A percentile compares a stretch with the other conserved stretches of the same genome.
These are phyloP conservation scores for Cornus kousa DNA, from an alignment of 148 eudicot genomes.

Conservation along the genomic window DNA sequence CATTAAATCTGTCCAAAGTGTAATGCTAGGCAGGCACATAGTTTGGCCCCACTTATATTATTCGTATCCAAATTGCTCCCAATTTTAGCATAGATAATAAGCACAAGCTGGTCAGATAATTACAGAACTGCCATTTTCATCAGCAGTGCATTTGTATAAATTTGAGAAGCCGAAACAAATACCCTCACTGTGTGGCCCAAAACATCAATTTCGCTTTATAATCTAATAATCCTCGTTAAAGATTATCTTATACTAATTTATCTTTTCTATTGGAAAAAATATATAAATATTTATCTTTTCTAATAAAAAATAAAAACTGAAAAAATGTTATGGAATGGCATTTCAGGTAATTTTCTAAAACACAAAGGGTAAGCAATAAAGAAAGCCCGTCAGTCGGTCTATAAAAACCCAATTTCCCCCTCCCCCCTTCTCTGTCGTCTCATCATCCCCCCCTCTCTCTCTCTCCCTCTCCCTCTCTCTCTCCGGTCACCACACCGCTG, in stretches of 20 bases:
- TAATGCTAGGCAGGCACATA: too few relatives aligned
- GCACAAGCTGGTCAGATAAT: too few relatives aligned
- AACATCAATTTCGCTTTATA: not conserved
- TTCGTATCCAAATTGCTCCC: too few relatives aligned
- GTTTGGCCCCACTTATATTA: too few relatives aligned
- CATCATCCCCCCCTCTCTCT: not conserved
- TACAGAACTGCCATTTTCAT: too few relatives aligned
- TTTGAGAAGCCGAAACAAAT: too few relatives aligned
- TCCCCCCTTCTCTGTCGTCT: not conserved
- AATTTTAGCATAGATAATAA: too few relatives aligned
- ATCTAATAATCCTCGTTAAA: not conserved
- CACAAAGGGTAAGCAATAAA: not conserved
- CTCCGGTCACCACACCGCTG: not conserved
- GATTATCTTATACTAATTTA: not conserved
- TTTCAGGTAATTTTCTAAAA: conserved; percentile 6
- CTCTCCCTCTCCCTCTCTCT: conserved; percentile 14
- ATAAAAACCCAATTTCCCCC: conserved; percentile 3
- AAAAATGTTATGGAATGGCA: not conserved
- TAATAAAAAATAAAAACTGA: too few relatives aligned
- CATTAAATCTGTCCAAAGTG: too few relatives aligned
- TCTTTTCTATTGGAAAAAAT: too few relatives aligned
- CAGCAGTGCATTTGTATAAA: too few relatives aligned
- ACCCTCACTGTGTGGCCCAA: not conserved
- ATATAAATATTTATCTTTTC: too few relatives aligned
- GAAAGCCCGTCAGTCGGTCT: not conserved